Conservation (phyloP, 805 yeast species). For the Lachancea kluyveri region DNA sequence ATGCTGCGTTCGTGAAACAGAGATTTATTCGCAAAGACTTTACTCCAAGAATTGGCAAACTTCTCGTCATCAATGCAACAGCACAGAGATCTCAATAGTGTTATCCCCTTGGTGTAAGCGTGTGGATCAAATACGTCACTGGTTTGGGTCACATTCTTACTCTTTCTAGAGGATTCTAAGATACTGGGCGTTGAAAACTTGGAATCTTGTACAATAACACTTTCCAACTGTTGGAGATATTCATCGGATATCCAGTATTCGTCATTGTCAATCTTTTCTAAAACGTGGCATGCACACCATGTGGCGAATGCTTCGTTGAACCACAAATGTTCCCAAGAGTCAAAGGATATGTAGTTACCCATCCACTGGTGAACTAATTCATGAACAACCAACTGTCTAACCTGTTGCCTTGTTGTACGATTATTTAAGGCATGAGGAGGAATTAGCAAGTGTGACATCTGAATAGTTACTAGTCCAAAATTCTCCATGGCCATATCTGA, state of each 20-base stretch:
- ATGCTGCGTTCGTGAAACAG: constrained; percentile 14
- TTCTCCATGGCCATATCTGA: constrained; percentile 80
- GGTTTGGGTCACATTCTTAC: constrained; percentile 14
- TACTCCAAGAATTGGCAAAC: constrained; percentile 16
- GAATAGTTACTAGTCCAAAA: constrained; percentile 61
- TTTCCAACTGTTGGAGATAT: constrained; percentile 19
- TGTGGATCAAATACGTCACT: constrained; percentile 28
- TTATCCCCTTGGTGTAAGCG: constrained; percentile 29
- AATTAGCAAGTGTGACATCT: constrained; percentile 43
- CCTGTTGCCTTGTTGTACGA: constrained; percentile 25
- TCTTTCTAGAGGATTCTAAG: constrained; percentile 10
- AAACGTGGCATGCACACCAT: constrained; percentile 50
- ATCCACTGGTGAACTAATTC: constrained; percentile 79
- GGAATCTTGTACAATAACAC: constrained; percentile 15
- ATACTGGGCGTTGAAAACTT: constrained; percentile 13
- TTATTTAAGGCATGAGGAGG: constrained; percentile 29
- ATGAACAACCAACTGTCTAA: constrained; percentile 58
- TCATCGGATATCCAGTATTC: constrained; percentile 21
- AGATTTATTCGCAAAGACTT: constrained; percentile 12
- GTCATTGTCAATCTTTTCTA: constrained; percentile 27
- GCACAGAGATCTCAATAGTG: constrained; percentile 25
- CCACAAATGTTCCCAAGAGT: constrained; percentile 66
- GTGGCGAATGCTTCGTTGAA: constrained; percentile 77
- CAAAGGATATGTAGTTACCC: constrained; percentile 63
- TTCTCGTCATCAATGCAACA: constrained; percentile 18